Base-by-base conservation (phyloP, 164 flowering plant species). In the Protea cynaroides region DNA sequence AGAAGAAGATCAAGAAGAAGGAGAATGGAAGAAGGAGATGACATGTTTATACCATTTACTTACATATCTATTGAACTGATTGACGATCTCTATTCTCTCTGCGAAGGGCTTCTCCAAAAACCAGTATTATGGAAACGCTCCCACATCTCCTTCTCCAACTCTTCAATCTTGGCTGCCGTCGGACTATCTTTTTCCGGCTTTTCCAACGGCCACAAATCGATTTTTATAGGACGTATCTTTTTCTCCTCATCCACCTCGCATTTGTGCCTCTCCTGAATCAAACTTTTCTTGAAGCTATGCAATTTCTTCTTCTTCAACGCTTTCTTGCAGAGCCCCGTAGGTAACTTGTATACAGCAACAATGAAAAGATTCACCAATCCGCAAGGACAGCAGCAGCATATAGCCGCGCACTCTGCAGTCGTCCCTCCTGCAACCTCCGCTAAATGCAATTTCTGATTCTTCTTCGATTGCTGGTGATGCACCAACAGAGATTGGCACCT, bases 341-440 rank as follows among this genome's bases (percentile, higher is more conserved):
- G 98, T 4, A 94, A 29, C 69, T 84, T 91, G 76, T 84, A 90
- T 22, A 86, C 74, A 1, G 84, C 86, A 18, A 90, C 78, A 8
- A 83, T 64, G 1, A 87, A 52, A 19, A 94, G 70, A 61, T 84
- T 81, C 37, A 77, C 66, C 44, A 90, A 61, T 10, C 82, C 88
- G 66, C 87, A 87, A 0, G 98, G 98, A 59, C 92, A 94, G 68
- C 98, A 94, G 70, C 97, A 94, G 68, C 85, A 81, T 14, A 94
- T 64, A 0, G 93, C 97, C 4, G 93, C 93, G 70, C 97, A 87
- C 59, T 82, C 88, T 36, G 97, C 97, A 8, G 92, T 58, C 0
- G 97, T 82, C 11, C 84, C 94, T 0, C 97, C 98, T 14, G 88
- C 96, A 0, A 83, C 76, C 75, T 90, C 97, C 11, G 80, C 97